Evolutionary conservation across 1,284 basidiomycete species (phyloP).

Genomic region (Ganoderma sinense): DNA sequence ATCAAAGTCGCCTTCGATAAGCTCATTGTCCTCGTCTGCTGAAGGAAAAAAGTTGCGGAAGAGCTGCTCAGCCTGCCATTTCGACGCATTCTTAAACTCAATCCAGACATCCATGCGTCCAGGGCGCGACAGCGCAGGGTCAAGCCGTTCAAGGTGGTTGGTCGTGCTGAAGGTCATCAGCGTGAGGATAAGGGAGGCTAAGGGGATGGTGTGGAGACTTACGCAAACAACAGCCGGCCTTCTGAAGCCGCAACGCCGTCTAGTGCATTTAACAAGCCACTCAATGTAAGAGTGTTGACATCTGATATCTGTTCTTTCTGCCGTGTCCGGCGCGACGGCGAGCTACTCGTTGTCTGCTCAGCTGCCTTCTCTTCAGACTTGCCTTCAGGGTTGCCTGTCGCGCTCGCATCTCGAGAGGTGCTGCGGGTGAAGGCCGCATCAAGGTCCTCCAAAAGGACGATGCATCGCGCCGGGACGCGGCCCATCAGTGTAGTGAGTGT

Average conservation of each 20-base stretch:
- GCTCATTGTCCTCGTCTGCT: conserved; percentile 55
- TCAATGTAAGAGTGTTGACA: conserved; percentile 80
- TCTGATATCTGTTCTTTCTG: conserved; percentile 73
- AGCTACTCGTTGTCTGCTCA: conserved; percentile 37
- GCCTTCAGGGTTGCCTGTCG: conserved; percentile 51
- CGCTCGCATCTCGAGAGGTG: conserved; percentile 62
- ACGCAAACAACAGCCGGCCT: conserved; percentile 85
- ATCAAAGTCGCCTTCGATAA: conserved; percentile 57
- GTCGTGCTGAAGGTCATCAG: conserved; percentile 60
- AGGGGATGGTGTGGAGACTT: conserved; percentile 34
- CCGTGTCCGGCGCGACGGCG: conserved; percentile 50
- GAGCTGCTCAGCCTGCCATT: conserved; percentile 81
- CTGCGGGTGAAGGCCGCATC: conserved; percentile 85
- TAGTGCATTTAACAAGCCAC: conserved; percentile 83
- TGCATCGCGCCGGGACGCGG: conserved; percentile 81
- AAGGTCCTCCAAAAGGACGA: conserved; percentile 85
- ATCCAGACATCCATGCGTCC: conserved; percentile 92
- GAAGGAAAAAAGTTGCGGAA: conserved; percentile 90
- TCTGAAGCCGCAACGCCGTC: conserved; percentile 89
- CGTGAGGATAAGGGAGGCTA: background rate
- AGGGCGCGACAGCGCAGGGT: conserved; percentile 84
- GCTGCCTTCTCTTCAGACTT: conserved; percentile 44
- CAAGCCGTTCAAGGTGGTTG: conserved; percentile 84
- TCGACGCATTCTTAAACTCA: conserved; percentile 85
- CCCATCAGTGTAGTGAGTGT: conserved; percentile 82